phyloP scores from a whole-genome alignment of 2,329 filamentous ascomycete species.

The Fusarium guadeloupense region DNA sequence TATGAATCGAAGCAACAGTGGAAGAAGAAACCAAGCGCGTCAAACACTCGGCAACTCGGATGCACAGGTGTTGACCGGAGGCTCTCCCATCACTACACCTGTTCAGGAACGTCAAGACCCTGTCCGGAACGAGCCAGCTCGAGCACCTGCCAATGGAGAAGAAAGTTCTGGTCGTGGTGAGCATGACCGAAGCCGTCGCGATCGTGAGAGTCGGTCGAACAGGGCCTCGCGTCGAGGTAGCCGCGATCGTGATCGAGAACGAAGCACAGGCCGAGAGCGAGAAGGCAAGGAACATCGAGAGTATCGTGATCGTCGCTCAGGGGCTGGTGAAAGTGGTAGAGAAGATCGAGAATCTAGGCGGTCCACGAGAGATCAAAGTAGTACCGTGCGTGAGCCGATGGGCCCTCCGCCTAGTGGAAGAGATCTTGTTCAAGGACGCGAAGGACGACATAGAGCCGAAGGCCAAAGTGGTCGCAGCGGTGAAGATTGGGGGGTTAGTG shows the following conservation, averaged over 20 bases:
- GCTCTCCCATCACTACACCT: conserved; percentile 60
- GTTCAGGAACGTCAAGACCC: conserved; percentile 60
- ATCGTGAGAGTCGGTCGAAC: conserved; percentile 53
- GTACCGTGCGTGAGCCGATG: conserved; percentile 43
- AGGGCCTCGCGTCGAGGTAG: conserved; percentile 59
- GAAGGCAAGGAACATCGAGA: conserved; percentile 57
- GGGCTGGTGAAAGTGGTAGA: conserved; percentile 44
- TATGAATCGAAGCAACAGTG: conserved; percentile 48
- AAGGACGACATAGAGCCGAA: conserved; percentile 47
- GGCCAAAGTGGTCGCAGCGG: conserved; percentile 36
- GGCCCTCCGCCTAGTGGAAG: conserved; percentile 44
- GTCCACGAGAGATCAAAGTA: conserved; percentile 40
- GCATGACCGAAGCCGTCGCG: conserved; percentile 56
- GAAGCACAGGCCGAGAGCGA: conserved; percentile 57
- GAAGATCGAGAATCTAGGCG: conserved; percentile 51
- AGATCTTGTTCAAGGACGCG: conserved; percentile 45
- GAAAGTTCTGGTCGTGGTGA: conserved; percentile 46
- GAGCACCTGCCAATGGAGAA: conserved; percentile 47
- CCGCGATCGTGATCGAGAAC: conserved; percentile 61
- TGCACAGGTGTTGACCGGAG: conserved; percentile 64
- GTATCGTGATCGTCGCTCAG: conserved; percentile 55
- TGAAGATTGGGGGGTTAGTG: conserved; percentile 48
- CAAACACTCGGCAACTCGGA: conserved; percentile 62
- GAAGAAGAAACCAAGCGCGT: conserved; percentile 49
- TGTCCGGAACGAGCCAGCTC: conserved; percentile 51